phyloP scores from a whole-genome alignment of 129 eudicot species.

The Lonicera japonica region DNA sequence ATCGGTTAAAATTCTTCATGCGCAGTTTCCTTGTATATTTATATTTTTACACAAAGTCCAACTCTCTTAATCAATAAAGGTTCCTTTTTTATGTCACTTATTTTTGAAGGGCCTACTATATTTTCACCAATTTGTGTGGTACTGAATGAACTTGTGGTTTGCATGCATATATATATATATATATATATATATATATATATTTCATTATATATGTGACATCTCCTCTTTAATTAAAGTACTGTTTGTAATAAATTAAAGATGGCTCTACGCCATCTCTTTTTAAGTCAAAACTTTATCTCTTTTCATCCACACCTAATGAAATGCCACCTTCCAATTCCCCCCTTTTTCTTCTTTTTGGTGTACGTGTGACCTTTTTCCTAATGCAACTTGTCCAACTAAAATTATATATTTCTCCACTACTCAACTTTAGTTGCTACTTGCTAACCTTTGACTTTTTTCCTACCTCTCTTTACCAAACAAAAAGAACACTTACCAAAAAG shows the following conservation, averaged over 20 bases:
- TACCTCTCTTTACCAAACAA: neutral
- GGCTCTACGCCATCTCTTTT: neutral
- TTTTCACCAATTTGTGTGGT: too few relatives aligned
- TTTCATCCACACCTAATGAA: slow-evolving; percentile 4
- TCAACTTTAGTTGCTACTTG: neutral
- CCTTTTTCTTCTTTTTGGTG: too few relatives aligned
- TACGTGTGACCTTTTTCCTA: neutral
- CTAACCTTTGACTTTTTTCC: slow-evolving; percentile 8
- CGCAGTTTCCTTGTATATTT: too few relatives aligned
- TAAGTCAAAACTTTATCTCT: slow-evolving; percentile 6
- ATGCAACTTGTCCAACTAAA: neutral
- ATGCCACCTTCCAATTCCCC: neutral
- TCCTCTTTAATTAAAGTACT: too few relatives aligned
- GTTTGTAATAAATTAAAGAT: neutral
- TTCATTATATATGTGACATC: neutral
- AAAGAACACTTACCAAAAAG: neutral
- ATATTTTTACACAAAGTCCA: too few relatives aligned
- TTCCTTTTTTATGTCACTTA: too few relatives aligned
- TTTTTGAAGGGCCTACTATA: too few relatives aligned
- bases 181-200: too few relatives aligned
- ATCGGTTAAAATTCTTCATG: too few relatives aligned
- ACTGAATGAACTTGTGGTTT: too few relatives aligned
- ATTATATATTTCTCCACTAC: neutral
- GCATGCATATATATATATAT: too few relatives aligned
- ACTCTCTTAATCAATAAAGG: too few relatives aligned